Evolutionary conservation across 2,329 filamentous ascomycete species (phyloP).

Genomic region (Blastomyces silverae): DNA sequence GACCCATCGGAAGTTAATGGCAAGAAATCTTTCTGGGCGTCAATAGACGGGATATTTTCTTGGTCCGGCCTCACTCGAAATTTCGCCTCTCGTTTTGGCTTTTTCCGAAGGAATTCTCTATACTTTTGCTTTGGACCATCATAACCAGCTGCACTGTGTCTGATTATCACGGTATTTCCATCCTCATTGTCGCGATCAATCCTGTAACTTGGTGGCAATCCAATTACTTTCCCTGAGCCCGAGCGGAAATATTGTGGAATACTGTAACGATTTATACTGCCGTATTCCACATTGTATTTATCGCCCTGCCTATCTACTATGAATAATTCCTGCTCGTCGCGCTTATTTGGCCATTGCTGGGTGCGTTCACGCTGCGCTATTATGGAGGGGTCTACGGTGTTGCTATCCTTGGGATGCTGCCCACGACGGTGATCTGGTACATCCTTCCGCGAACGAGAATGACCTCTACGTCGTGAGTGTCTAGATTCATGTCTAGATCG

Average conservation of each 20-base stretch:
- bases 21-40: conserved; percentile 31
- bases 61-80: conserved; percentile 27
- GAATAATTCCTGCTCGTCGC: conserved; percentile 41
- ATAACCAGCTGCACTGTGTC: conserved; percentile 30
- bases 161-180: conserved; percentile 35
- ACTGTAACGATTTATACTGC: conserved; percentile 62
- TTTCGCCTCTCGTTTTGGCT: conserved; percentile 20
- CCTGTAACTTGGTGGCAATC: conserved; percentile 52
- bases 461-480: conserved; percentile 19
- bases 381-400: not conserved
- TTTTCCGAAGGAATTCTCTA: conserved; percentile 35
- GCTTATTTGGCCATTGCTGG: conserved; percentile 20
- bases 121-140: conserved; percentile 44
- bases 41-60: conserved; percentile 20
- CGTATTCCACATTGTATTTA: conserved; percentile 65
- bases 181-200: conserved; percentile 59
- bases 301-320: conserved; percentile 70
- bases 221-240: conserved; percentile 65
- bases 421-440: conserved; percentile 24
- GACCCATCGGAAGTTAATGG: conserved; percentile 25
- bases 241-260: conserved; percentile 64
- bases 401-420: conserved; percentile 18
- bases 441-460: conserved; percentile 7
- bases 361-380: conserved; percentile 10
- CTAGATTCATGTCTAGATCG: conserved; percentile 24